Conservation (phyloP, 2,329 filamentous ascomycete species). For the Penicillium glabrum region DNA sequence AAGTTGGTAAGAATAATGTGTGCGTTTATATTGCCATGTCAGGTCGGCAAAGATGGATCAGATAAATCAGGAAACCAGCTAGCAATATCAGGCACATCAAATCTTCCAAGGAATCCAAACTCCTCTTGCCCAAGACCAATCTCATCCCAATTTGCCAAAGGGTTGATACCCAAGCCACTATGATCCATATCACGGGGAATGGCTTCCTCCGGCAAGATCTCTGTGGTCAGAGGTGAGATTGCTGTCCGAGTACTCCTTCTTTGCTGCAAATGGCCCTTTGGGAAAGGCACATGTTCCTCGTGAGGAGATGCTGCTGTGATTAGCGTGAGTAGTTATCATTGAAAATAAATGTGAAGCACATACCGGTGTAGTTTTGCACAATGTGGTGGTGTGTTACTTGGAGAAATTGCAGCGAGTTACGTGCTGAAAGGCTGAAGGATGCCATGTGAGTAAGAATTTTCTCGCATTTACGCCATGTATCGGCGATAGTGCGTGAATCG, state of each 20-base stretch:
- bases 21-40: no score
- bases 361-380: constrained; percentile 19
- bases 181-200: constrained; percentile 1
- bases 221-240: background rate
- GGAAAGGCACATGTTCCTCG: background rate
- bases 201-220: background rate
- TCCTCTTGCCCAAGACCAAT: constrained; percentile 21
- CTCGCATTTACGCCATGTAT: constrained; percentile 29
- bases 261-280: constrained; percentile 8
- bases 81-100: constrained; percentile 24
- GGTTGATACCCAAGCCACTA: constrained; percentile 7
- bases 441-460: constrained; percentile 28
- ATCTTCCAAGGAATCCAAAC: constrained; percentile 22
- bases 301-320: background rate
- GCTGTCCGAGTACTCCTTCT: constrained; percentile 3
- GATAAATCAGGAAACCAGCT: constrained; percentile 22
- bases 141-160: constrained; percentile 21
- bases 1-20: no score
- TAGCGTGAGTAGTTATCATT: background rate
- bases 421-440: constrained; percentile 28
- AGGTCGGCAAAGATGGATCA: background rate
- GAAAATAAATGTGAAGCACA: background rate
- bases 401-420: constrained; percentile 32
- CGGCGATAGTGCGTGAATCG: constrained; percentile 16
- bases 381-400: constrained; percentile 24